Evolutionary conservation across 2,329 filamentous ascomycete genomes (phyloP).

Genomic region (Trichoderma afroharzianum): DNA sequence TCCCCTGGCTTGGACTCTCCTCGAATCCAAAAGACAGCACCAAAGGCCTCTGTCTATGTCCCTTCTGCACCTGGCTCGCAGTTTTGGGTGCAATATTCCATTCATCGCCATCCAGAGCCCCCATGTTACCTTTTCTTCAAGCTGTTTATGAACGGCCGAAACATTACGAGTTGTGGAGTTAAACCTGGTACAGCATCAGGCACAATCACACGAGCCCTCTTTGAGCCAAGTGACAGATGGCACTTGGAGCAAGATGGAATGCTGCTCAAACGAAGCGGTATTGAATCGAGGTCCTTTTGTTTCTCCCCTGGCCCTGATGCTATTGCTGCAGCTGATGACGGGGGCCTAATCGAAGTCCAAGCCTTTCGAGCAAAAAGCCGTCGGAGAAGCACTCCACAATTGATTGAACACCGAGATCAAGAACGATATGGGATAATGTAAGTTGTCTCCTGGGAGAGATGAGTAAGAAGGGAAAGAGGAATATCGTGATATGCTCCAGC

Average conservation of each 20-base stretch:
- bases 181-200: constrained; percentile 37
- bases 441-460: constrained; percentile 25
- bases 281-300: constrained; percentile 23
- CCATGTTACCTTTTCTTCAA: constrained; percentile 51
- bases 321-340: neutral
- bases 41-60: constrained; percentile 53
- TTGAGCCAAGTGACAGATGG: constrained; percentile 44
- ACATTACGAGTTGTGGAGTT: constrained; percentile 51
- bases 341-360: neutral
- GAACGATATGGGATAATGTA: constrained; percentile 53
- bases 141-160: constrained; percentile 51
- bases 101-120: constrained; percentile 34
- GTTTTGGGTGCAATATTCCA: constrained; percentile 51
- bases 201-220: constrained; percentile 45
- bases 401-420: constrained; percentile 44
- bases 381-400: constrained; percentile 38
- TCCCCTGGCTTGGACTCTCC: neutral
- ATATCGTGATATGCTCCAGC: neutral
- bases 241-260: constrained; percentile 37
- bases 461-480: neutral
- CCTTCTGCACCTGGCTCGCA: constrained; percentile 52
- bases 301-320: constrained; percentile 2
- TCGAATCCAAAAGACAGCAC: constrained; percentile 24
- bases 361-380: constrained; percentile 46
- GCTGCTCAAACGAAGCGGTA: constrained; percentile 35